A percentile compares a stretch with the other conserved stretches of the same genome.
Conservation (phyloP, 345 rosid species). For the Heritiera fomes region DNA sequence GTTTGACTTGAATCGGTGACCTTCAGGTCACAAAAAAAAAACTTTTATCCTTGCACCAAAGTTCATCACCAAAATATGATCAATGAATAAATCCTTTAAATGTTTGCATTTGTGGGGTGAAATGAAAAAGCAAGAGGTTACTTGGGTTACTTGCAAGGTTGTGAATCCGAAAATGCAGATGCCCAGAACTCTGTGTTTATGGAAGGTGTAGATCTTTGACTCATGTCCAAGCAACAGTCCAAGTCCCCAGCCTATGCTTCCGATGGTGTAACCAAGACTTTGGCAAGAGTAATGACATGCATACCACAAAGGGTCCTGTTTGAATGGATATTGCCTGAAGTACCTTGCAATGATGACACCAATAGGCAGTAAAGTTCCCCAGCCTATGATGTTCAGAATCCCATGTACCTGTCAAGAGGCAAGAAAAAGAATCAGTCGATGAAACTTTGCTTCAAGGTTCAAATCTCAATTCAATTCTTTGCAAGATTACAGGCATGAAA, state of each 20-base stretch:
- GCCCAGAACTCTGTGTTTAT: conserved; percentile 35
- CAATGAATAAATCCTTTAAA: too few relatives aligned
- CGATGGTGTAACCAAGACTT: conserved; percentile 41
- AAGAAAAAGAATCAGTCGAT: not conserved
- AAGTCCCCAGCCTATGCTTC: conserved; percentile 43
- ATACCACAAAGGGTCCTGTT: conserved; percentile 23
- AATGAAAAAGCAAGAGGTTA: not conserved
- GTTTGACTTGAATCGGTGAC: too few relatives aligned
- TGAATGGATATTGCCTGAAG: conserved; percentile 31
- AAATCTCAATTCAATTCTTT: not conserved
- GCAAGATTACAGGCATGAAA: not conserved
- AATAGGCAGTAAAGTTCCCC: conserved; percentile 51
- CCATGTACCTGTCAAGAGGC: conserved; percentile 46
- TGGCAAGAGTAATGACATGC: conserved; percentile 38
- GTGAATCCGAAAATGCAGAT: conserved; percentile 49
- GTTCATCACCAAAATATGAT: too few relatives aligned
- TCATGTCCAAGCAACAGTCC: conserved; percentile 47
- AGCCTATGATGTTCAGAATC: conserved; percentile 47
- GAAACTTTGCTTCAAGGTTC: not conserved
- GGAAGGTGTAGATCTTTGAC: conserved; percentile 39
- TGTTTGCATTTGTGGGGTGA: not conserved
- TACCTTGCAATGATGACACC: conserved; percentile 58
- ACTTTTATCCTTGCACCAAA: too few relatives aligned
- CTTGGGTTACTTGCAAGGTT: conserved; percentile 43
- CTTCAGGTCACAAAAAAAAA: too few relatives aligned